Base-by-base conservation (phyloP, 2,329 filamentous ascomycete genomes). In the Leptographium galeiforme region DNA sequence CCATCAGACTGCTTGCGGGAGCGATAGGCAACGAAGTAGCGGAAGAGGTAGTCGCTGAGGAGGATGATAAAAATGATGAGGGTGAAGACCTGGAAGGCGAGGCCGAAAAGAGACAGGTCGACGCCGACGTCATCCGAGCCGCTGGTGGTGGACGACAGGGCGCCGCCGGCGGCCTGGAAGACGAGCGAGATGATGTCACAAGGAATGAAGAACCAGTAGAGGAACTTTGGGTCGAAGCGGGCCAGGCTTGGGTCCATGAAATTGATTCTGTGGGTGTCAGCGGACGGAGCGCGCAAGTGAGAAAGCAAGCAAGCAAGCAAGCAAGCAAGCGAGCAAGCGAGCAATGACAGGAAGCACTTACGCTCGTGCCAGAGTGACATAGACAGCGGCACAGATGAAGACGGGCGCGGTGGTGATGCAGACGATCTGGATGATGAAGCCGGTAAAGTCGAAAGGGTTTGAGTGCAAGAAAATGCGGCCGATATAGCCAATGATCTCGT, bases 401-500 rank as follows among this genome's bases (percentile, higher is more conserved):
- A 78, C 76, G 11, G 75, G 75, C 0, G 68, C 73, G 46, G 75
- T 74, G 59, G 74, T 78, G 50, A 85, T 70, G 64, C 78, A 82
- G 56, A 77, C 74, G 57, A 84, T 83, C 62, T 86, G 79, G n/a
- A 84, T 73, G 63, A 85, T 73, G 62, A 86, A 87, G 8, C 73
- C 78, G 13, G 62, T 62, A 61, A 82, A 75, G 48, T 63, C 69
- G 61, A 81, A 85, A 0, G 80, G 78, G 59, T 85, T 77, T 46
- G 73, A 57, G 57, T 75, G 72, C 55, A 82, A 67, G 60, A 80
- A 62, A 51, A 84, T 68, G 12, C 83, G 72, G 2, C 80, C 83
- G 1, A 68, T 65, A 57, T 87, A 87, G 18, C 83, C 83, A 38
- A 84, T 61, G 12, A 84, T 71, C 60, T 84, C 81, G 48, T 72